Evolutionary conservation across 2,329 filamentous ascomycete genomes (phyloP).

Genomic region (Myriosclerotinia duriaeana): DNA sequence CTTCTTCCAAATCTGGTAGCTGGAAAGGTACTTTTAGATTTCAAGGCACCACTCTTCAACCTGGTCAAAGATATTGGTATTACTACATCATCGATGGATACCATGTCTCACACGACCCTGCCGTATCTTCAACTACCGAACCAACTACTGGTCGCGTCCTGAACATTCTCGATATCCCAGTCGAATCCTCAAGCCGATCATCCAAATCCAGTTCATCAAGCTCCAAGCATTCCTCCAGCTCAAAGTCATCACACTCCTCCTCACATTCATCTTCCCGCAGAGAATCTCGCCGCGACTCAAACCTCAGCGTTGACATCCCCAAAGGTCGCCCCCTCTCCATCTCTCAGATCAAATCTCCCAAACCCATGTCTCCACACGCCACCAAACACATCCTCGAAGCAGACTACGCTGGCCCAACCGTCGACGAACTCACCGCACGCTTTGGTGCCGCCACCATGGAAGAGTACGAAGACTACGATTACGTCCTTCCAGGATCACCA

Average conservation of each 20-base stretch:
- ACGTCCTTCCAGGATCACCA: conserved; percentile 56
- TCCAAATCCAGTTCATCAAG: conserved; percentile 44
- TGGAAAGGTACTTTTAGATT: conserved; percentile 98
- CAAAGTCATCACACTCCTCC: conserved; percentile 42
- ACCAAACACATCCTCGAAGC: conserved; percentile 82
- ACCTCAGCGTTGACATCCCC: conserved; percentile 67
- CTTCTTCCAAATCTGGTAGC: conserved; percentile 78
- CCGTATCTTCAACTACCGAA: conserved; percentile 84
- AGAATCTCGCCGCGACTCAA: conserved; percentile 45
- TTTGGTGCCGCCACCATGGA: conserved; percentile 64
- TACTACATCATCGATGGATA: conserved; percentile 99
- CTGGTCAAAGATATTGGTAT: conserved; percentile 98
- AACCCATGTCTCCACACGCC: conserved; percentile 83
- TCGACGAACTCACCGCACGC: conserved; percentile 77
- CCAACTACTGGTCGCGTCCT: conserved; percentile 95
- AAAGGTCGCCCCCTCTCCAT: conserved; percentile 87
- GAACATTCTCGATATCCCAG: conserved; percentile 92
- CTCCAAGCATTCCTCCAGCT: conserved; percentile 43
- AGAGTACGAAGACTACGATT: conserved; percentile 53
- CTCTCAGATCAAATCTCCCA: conserved; percentile 87
- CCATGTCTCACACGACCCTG: conserved; percentile 95
- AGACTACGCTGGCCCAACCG: conserved; percentile 69
- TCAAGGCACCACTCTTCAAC: conserved; percentile 79
- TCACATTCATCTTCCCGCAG: conserved; percentile 46
- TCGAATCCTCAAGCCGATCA: conserved; percentile 47